Percentiles rank a stretch among this genome's conserved stretches.
Conservation (phyloP, 805 yeast species). For the Brettanomyces naardenensis region DNA sequence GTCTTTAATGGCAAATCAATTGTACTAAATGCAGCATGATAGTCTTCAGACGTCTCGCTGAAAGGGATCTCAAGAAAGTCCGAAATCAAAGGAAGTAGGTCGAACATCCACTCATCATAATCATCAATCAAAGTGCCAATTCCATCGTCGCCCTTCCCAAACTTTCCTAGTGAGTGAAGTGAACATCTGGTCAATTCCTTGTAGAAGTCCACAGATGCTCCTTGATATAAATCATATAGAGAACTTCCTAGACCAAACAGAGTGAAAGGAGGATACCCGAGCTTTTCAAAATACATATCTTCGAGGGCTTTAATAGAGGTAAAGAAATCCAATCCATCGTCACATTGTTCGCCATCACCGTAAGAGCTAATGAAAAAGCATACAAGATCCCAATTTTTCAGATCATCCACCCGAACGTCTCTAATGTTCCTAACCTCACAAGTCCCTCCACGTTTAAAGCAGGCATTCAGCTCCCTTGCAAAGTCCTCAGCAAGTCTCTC, state of each 20-base stretch:
- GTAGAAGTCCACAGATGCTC: conserved; percentile 56
- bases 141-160: conserved; percentile 91
- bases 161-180: conserved; percentile 51
- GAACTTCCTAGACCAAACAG: conserved; percentile 89
- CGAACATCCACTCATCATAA: conserved; percentile 84
- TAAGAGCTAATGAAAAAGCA: conserved; percentile 77
- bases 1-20: conserved; percentile 17
- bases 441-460: conserved; percentile 62
- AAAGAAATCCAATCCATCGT: conserved; percentile 68
- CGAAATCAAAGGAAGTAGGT: conserved; percentile 52
- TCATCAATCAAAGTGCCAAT: conserved; percentile 87
- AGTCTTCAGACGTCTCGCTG: neutral
- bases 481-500: conserved; percentile 61
- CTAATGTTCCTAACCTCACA: conserved; percentile 33
- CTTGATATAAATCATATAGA: conserved; percentile 83
- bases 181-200: conserved; percentile 49
- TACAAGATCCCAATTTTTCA: conserved; percentile 9
- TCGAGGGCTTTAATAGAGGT: conserved; percentile 27
- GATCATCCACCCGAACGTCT: conserved; percentile 1
- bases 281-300: conserved; percentile 31
- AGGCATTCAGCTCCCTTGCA: conserved; percentile 6
- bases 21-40: conserved; percentile 51
- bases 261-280: conserved; percentile 39
- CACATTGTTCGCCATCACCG: conserved; percentile 98
- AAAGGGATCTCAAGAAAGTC: conserved; percentile 1